A percentile compares a stretch with the other conserved stretches of the same genome.
phyloP scores from a whole-genome alignment of 768 basidiomycete genomes.

The Kondoa malvinella region DNA sequence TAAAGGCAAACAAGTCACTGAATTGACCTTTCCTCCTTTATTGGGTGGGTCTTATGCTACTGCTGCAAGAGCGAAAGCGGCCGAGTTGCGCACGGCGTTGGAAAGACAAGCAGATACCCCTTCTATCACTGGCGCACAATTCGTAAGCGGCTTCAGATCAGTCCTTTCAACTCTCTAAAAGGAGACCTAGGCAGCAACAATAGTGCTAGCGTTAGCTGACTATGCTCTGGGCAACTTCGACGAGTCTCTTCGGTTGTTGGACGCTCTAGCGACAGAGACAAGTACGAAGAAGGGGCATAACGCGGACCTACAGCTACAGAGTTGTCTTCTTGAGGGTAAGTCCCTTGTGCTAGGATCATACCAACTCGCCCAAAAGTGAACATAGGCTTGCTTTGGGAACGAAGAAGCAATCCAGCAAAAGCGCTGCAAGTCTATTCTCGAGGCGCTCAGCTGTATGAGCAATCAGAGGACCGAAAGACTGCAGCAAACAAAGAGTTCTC shows the following conservation, averaged over 20 bases:
- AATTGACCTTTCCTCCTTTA: background rate
- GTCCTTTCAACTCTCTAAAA: background rate
- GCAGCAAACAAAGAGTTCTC: background rate
- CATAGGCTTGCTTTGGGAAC: constrained; percentile 10
- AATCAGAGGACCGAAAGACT: background rate
- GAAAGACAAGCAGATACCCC: background rate
- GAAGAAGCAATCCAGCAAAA: background rate
- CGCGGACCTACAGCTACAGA: constrained; percentile 13
- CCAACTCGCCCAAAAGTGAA: background rate
- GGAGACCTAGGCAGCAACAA: constrained; percentile 23
- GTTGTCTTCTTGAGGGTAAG: constrained; percentile 13
- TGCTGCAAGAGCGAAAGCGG: background rate
- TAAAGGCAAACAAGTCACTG: background rate
- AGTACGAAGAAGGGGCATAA: constrained; percentile 9
- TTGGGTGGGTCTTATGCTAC: background rate
- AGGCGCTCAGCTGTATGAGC: background rate
- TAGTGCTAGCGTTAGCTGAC: constrained; percentile 87
- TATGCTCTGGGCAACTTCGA: constrained; percentile 30
- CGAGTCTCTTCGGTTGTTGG: background rate
- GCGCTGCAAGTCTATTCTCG: constrained; percentile 2
- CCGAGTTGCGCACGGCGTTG: background rate
- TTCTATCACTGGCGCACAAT: background rate
- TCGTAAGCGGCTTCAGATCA: background rate
- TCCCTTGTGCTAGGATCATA: background rate
- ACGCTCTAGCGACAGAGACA: background rate